Conservation (phyloP, 2,329 filamentous ascomycete species). For the Aureobasidium pullulans region DNA sequence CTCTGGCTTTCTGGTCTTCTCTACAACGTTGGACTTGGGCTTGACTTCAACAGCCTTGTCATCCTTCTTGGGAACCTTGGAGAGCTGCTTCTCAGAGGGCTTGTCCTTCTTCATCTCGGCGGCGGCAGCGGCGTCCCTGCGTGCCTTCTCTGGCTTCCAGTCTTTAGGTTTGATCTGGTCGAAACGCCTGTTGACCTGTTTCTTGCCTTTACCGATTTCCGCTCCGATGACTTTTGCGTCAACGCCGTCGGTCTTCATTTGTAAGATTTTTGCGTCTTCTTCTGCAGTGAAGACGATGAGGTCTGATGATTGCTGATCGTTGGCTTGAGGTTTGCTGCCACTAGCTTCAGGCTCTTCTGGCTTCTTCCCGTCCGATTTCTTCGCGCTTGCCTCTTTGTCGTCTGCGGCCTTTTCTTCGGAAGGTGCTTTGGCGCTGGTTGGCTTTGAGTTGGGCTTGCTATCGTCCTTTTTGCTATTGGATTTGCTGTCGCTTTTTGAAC, state of each 20-base stretch:
- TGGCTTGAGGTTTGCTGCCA: background rate
- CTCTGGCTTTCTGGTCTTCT: slow-evolving; percentile 16
- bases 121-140: background rate
- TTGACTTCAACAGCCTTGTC: slow-evolving; percentile 5
- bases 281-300: slow-evolving; percentile 27
- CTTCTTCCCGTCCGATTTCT: background rate
- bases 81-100: background rate
- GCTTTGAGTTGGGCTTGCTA: background rate
- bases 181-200: slow-evolving; percentile 24
- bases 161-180: slow-evolving; percentile 28
- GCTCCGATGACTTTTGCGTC: slow-evolving; percentile 20
- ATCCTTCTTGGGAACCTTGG: slow-evolving; percentile 18
- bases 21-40: background rate
- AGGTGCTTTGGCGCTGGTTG: background rate
- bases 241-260: slow-evolving; percentile 27
- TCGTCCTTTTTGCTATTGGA: background rate
- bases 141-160: background rate
- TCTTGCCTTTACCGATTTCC: slow-evolving; percentile 20
- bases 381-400: background rate
- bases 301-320: background rate
- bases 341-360: background rate
- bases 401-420: background rate
- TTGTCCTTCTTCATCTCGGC: slow-evolving; percentile 15
- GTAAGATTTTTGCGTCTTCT: slow-evolving; percentile 35
- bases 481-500: background rate